Evolutionary conservation across 2,329 filamentous ascomycete genomes (phyloP).

Genomic region (Xylaria digitata): DNA sequence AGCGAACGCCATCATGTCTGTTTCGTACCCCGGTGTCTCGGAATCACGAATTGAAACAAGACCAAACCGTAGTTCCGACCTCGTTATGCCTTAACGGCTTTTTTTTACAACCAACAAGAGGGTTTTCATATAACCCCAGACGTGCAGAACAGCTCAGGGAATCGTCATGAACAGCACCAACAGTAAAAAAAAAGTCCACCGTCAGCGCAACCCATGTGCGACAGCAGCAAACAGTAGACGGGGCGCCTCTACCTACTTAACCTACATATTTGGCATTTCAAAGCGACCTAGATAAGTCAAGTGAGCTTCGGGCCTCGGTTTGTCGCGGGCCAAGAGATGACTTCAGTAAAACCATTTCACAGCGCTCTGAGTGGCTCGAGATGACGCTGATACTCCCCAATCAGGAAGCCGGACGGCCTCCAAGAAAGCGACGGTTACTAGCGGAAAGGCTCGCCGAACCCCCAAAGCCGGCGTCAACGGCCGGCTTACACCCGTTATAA

Average conservation of each 20-base stretch:
- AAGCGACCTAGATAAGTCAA: background rate
- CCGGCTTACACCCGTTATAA: too few species aligned
- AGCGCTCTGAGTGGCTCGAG: background rate
- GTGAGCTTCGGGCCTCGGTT: slow-evolving; percentile 28
- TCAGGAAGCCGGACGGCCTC: background rate
- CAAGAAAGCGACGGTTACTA: slow-evolving; percentile 26
- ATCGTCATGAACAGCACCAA: slow-evolving; percentile 2
- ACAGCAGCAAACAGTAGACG: background rate
- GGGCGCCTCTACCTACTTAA: background rate
- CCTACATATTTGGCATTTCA: slow-evolving; percentile 17
- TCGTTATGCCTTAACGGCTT: background rate
- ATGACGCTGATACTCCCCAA: slow-evolving; percentile 19
- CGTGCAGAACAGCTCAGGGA: background rate
- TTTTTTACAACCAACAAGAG: background rate
- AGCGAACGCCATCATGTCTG: slow-evolving; percentile 19
- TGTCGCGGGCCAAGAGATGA: slow-evolving; percentile 33
- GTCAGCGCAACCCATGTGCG: background rate
- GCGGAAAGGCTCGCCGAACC: slow-evolving; percentile 28
- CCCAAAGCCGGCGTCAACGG: background rate
- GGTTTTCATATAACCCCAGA: slow-evolving; percentile 4
- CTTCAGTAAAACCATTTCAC: slow-evolving; percentile 9
- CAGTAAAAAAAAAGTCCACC: background rate
- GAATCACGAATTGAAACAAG: background rate
- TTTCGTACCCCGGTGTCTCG: slow-evolving; percentile 4
- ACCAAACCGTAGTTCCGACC: background rate